Conservation (phyloP, 371 early-diverging fungal species). For the Rhizomucor miehei region DNA sequence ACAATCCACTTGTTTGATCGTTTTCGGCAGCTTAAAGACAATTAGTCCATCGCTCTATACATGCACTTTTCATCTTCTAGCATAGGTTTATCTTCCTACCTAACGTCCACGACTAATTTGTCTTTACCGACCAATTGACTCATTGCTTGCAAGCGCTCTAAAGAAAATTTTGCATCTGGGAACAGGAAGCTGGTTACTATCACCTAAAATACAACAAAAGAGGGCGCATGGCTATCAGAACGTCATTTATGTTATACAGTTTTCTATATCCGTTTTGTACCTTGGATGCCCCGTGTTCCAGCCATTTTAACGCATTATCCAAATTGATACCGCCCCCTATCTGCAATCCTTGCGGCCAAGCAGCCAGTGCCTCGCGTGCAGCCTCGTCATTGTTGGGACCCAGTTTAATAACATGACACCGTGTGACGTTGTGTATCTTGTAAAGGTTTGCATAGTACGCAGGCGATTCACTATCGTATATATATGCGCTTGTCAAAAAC, state of each 20-base stretch:
- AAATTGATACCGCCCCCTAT: conserved; percentile 93
- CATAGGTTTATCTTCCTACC: conserved; percentile 28
- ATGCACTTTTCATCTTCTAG: not conserved
- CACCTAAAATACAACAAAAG: conserved; percentile 58
- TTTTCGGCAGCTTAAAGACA: conserved; percentile 68
- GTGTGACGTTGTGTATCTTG: conserved; percentile 62
- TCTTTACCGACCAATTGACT: conserved; percentile 72
- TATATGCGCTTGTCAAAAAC: not conserved
- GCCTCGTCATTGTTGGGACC: conserved; percentile 89
- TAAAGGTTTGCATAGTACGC: conserved; percentile 82
- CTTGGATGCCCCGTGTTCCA: conserved; percentile 84
- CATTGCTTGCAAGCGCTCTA: conserved; percentile 64
- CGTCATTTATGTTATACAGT: too few species aligned
- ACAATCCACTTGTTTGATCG: conserved; percentile 81
- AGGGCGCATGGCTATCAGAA: too few species aligned
- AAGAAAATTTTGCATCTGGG: conserved; percentile 70
- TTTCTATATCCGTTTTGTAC: too few species aligned
- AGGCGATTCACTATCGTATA: conserved; percentile 64
- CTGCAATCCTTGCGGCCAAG: conserved; percentile 89
- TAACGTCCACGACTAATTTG: conserved; percentile 87
- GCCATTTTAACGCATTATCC: conserved; percentile 87
- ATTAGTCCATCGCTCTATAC: not conserved
- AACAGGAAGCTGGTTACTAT: conserved; percentile 96
- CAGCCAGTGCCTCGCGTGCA: conserved; percentile 74
- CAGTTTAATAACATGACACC: conserved; percentile 94